Base-by-base conservation (phyloP, 352 stramenopile species). In the Pythium chondricola region DNA sequence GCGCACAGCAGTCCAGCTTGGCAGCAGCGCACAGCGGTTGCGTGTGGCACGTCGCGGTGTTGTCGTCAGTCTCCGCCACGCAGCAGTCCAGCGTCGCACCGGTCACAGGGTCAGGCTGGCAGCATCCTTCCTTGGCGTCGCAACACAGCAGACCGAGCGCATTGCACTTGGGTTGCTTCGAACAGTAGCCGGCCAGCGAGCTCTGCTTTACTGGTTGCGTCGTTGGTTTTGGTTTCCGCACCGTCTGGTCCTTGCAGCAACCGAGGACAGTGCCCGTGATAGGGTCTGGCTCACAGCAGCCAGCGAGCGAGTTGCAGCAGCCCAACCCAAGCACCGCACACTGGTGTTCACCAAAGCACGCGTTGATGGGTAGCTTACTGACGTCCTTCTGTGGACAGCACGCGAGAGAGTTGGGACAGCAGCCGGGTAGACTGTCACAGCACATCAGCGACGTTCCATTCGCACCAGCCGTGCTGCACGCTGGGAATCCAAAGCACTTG, bases 191-290 rank as follows among this genome's bases (percentile, higher is more conserved):
- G 4, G 1, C 50, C 44, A 14, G 47, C 24, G 6, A 24, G 36
- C 43, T 48, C 36, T 11, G 21, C 6, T 14, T 30, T n/a, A 18
- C 25, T 36, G 0, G 17, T 17, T 20, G 40, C 40, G 59, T 49
- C 8, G 56, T 39, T 31, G 56, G 48, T 24, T 47, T 44, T 78
- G 68, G 33, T 83, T n/a, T n/a, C n/a, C n/a, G n/a, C n/a, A n/a
- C n/a, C n/a, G n/a, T n/a, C n/a, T n/a, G n/a, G n/a, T n/a, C 67
- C 62, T 80, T 82, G 58, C 77, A 89, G 59, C 77, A 89, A 20
- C 69, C 70, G 22, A 86, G 57, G 38, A 85, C 69, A 2, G 21
- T 35, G 6, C 69, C 71, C 0, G 60, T 76, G 24, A 74, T 38
- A 3, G 71, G 67, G 43, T 85, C 59, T 6, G 71, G 70, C 25